Evolutionary conservation across 345 rosid species (phyloP).

Genomic region (Heritiera fomes): DNA sequence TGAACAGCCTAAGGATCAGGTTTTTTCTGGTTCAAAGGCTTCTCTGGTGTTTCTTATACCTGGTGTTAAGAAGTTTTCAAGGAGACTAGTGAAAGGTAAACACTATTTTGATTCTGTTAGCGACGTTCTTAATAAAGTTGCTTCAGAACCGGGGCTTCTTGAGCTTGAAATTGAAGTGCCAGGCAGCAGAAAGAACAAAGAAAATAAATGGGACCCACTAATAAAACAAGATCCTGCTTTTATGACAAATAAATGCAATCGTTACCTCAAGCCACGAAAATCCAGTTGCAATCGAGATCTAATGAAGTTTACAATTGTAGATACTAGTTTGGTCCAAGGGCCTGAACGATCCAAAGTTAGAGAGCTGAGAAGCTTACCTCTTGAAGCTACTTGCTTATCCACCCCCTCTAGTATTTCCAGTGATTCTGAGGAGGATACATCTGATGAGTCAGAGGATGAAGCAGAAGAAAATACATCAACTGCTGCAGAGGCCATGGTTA

Average conservation of each 20-base stretch:
- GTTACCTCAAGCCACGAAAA: conserved; percentile 65
- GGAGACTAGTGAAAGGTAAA: conserved; percentile 51
- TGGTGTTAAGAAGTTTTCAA: conserved; percentile 53
- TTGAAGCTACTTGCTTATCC: conserved; percentile 31
- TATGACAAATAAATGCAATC: conserved; percentile 24
- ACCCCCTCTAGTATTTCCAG: conserved; percentile 37
- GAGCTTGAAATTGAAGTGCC: conserved; percentile 48
- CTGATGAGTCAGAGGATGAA: conserved; percentile 42
- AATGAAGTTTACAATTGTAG: conserved; percentile 58
- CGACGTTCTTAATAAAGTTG: conserved; percentile 68
- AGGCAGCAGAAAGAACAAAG: conserved; percentile 34
- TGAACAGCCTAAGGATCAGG: conserved; percentile 50
- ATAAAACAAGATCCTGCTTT: conserved; percentile 25
- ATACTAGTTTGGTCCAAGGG: conserved; percentile 50
- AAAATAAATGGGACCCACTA: conserved; percentile 34
- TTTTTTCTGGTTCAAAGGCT: conserved; percentile 32
- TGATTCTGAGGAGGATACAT: conserved; percentile 42
- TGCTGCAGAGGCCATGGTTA: conserved; percentile 20
- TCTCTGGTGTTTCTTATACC: conserved; percentile 48
- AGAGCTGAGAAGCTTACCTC: conserved; percentile 57
- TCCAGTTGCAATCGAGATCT: conserved; percentile 34
- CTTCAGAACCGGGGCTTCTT: conserved; percentile 64
- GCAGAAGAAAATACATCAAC: conserved; percentile 40
- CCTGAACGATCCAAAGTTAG: conserved; percentile 36
- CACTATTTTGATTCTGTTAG: conserved; percentile 64